A percentile compares a stretch with the other conserved stretches of the same genome.
These are phyloP conservation scores for Eremothecium coryli DNA, from an alignment of 1,139 yeast genomes.

Conservation along the genomic window DNA sequence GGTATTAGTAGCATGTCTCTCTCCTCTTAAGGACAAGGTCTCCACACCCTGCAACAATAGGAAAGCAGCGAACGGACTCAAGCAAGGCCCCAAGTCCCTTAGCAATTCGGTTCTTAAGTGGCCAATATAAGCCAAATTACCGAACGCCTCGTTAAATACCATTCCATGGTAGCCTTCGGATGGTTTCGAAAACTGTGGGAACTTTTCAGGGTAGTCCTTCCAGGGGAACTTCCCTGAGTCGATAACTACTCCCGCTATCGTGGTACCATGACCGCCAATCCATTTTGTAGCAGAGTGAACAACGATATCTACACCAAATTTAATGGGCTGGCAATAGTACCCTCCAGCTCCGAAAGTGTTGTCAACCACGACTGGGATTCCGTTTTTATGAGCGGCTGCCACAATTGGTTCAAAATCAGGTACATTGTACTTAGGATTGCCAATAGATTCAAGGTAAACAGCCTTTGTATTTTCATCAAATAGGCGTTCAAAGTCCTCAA, in stretches of 20 bases:
- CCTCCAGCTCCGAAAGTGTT: slow-evolving; percentile 99
- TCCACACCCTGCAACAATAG: slow-evolving; percentile 84
- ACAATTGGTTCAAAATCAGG: slow-evolving; percentile 81
- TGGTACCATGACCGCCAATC: slow-evolving; percentile 97
- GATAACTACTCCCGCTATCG: slow-evolving; percentile 84
- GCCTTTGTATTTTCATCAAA: slow-evolving; percentile 86
- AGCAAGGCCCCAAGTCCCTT: slow-evolving; percentile 86
- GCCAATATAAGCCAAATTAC: slow-evolving; percentile 67
- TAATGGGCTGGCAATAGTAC: slow-evolving; percentile 71
- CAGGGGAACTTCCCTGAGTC: slow-evolving; percentile 93
- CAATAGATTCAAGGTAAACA: slow-evolving; percentile 80
- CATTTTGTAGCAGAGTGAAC: slow-evolving; percentile 93
- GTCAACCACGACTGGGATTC: slow-evolving; percentile 88
- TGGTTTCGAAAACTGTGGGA: slow-evolving; percentile 85
- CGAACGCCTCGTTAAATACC: slow-evolving; percentile 71
- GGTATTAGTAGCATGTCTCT: slow-evolving; percentile 85
- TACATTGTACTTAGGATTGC: slow-evolving; percentile 87
- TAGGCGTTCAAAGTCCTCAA: slow-evolving; percentile 59
- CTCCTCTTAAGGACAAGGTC: slow-evolving; percentile 86
- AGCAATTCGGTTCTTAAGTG: slow-evolving; percentile 78
- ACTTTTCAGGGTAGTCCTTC: slow-evolving; percentile 74
- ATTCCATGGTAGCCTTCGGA: slow-evolving; percentile 91
- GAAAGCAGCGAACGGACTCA: slow-evolving; percentile 85
- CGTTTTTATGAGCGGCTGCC: slow-evolving; percentile 75
- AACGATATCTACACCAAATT: slow-evolving; percentile 80